Conservation (phyloP, 306 rosid genomes). For the Prunus mongolica region DNA sequence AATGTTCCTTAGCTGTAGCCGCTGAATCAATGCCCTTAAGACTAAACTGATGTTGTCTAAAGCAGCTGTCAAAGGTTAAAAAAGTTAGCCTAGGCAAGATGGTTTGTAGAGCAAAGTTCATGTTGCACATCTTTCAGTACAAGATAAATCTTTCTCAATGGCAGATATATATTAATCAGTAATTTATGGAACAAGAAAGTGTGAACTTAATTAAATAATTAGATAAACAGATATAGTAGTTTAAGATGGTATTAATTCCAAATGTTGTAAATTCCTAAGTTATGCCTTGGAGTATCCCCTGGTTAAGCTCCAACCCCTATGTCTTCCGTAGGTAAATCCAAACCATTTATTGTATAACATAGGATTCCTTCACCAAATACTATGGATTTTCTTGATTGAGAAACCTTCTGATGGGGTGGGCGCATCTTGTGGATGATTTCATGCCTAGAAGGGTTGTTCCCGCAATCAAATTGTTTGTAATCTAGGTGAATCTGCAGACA, state of each 20-base stretch:
- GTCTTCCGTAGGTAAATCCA: background rate
- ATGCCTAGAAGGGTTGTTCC: background rate
- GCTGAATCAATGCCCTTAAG: too few species aligned
- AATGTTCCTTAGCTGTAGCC: too few species aligned
- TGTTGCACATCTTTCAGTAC: background rate
- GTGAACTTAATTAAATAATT: background rate
- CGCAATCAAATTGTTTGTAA: background rate
- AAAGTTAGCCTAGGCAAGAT: background rate
- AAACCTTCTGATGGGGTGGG: background rate
- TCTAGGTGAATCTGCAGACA: too few species aligned
- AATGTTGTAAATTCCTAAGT: constrained; percentile 19
- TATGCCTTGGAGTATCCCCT: constrained; percentile 30
- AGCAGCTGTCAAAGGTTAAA: background rate
- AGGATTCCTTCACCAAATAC: background rate
- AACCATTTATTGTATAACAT: background rate
- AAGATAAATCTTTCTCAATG: background rate
- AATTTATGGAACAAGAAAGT: background rate
- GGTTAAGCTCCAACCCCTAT: background rate
- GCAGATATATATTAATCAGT: too few species aligned
- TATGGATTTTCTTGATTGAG: background rate
- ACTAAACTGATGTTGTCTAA: too few species aligned
- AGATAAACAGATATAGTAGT: background rate
- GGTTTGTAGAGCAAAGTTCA: too few species aligned
- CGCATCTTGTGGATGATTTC: background rate
- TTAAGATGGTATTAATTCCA: background rate